Percentiles rank a stretch among this genome's conserved stretches.
Conservation (phyloP, 1,284 basidiomycete species). For the Austroboletus niveus region DNA sequence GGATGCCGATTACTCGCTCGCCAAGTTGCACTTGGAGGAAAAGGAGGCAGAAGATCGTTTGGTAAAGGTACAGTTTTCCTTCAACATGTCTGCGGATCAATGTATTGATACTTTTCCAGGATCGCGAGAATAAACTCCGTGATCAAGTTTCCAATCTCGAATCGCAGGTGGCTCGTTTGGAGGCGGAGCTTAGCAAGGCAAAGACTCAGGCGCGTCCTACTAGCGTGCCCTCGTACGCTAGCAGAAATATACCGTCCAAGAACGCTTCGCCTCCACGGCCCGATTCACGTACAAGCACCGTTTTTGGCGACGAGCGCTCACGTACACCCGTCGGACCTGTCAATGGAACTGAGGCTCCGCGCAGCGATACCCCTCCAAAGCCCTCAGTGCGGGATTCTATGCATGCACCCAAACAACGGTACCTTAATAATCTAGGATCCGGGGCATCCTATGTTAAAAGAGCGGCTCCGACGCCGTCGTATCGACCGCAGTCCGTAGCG, state of each 20-base stretch:
- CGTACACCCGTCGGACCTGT: conserved; percentile 38
- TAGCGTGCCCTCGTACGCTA: conserved; percentile 34
- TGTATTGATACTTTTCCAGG: conserved; percentile 45
- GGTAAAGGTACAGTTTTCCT: conserved; percentile 47
- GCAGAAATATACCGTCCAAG: conserved; percentile 25
- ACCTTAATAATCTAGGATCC: conserved; percentile 17
- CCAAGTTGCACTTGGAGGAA: conserved; percentile 70
- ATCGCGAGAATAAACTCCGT: conserved; percentile 64
- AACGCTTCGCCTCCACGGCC: conserved; percentile 50
- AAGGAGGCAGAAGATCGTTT: conserved; percentile 66
- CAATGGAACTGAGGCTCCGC: conserved; percentile 30
- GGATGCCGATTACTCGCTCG: conserved; percentile 64
- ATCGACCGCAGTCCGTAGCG: conserved; percentile 37
- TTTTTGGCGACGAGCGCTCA: conserved; percentile 44
- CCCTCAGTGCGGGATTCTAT: conserved; percentile 72
- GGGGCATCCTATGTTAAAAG: conserved; percentile 39
- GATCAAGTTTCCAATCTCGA: conserved; percentile 66
- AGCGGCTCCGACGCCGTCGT: conserved; percentile 28
- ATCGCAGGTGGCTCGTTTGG: conserved; percentile 55
- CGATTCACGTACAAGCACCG: conserved; percentile 67
- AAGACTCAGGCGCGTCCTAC: conserved; percentile 33
- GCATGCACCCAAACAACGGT: conserved; percentile 54
- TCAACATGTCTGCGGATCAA: conserved; percentile 3
- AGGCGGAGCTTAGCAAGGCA: conserved; percentile 57
- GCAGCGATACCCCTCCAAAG: conserved; percentile 48